Evolutionary conservation across 345 rosid species (phyloP), one percentile per base, ranked within the genome.

Genomic region (Hibiscus mutabilis): DNA sequence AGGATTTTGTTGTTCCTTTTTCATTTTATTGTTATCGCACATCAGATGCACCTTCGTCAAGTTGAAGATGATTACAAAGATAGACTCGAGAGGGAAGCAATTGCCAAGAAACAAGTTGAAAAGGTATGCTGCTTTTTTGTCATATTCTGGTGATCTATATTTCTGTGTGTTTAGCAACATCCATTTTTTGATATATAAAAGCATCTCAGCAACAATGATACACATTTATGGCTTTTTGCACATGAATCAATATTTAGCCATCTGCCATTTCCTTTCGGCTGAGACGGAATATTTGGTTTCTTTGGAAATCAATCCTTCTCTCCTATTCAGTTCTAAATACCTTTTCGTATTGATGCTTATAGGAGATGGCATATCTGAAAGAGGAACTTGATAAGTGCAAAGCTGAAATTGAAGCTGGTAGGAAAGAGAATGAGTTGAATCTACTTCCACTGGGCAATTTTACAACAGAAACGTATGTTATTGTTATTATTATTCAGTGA

Each of bases 71-170:
- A 82, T 74, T 86, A 86, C 80, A 89, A 89, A 82, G 91, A 82
- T 44, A 87, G 83, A 76, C 89, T 92, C 35, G 97, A 89, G 73
- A 89, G 86, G 79, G 99, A 90, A 86, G 80, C 75, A 60, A 83
- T 85, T 73, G 68, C 79, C n/a, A 87, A 85, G 74, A 83, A 80
- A 79, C 86, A 84, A 58, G 61, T 78, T 19, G 93, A 90, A 81
- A 90, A 89, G 99, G 99, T 95, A 79, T 66, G 25, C 13, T 16
- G 25, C 59, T 60, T 70, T 49, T 55, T 74, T 16, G 19, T 35
- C 49, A 37, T 57, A 51, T 53, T 47, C 56, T 49, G 44, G 11
- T 11, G 10, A 22, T 16, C 10, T 11, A 18, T 37, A 21, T 16
- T 37, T 37, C 24, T 42, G 3, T 13, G 35, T 44, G 21, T 44